Evolutionary conservation across 768 basidiomycete species (phyloP), one percentile per base, ranked within the genome.

Genomic region (Collybia mongolica): DNA sequence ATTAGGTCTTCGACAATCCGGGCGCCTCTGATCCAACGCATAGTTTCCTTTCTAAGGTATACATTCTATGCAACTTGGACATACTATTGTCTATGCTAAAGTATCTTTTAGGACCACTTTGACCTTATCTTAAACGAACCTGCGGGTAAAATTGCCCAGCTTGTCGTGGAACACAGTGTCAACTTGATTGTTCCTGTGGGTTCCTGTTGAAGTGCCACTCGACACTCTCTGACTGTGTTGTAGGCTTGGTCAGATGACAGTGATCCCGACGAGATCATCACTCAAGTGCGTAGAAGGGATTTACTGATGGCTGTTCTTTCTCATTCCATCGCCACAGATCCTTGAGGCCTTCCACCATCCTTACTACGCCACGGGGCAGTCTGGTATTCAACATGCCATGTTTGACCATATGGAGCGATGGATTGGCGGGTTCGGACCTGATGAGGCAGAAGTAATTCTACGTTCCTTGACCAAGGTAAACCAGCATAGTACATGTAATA

Each of bases 311-410:
- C n/a, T 4, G 42, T n/a, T 23, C 39, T 22, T 23, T 32, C 48
- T 19, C 44, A 37, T 9, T 26, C 26, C 46, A n/a, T 26, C 3
- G 14, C n/a, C 12, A 24, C 29, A 76, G 77, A 77, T 84, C 51
- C 71, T 86, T 3, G 75, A 83, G 55, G 81, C 83, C 4, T 84
- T 87, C 72, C 83, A 87, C 59, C 86, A 86, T 60, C 85, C 85
- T 6, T 84, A 82, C 62, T 87, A 82, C 62, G 78, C 77, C 40
- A 72, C 66, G 36, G 78, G 79, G 3, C 63, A 62, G 23, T 82
- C 80, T 14, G 63, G 67, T 28, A 79, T 86, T 48, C 85, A 87
- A 63, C 59, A 73, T 46, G 72, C 72, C 44, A 87, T 87, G 84
- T 80, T 80, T 55, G 72, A 79, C 41, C 68, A 69, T 41, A 68